Evolutionary conservation across 1,139 yeast species (phyloP).

Genomic region (Starmera stellimalicola): DNA sequence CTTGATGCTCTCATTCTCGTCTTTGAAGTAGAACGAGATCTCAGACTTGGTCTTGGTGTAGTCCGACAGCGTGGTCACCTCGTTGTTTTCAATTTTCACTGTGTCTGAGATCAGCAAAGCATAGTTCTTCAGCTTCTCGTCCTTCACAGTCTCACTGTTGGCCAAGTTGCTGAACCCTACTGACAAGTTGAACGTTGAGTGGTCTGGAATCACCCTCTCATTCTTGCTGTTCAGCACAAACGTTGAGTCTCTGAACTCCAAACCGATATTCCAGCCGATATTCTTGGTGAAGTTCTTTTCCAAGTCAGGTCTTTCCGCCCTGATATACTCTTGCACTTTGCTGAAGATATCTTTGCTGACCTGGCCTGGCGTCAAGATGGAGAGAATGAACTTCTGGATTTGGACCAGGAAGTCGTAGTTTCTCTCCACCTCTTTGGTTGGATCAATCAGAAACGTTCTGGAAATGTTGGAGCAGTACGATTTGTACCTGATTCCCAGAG

Average conservation of each 20-base stretch:
- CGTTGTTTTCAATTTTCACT: constrained; percentile 53
- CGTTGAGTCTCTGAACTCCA: constrained; percentile 80
- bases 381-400: constrained; percentile 55
- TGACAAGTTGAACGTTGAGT: constrained; percentile 68
- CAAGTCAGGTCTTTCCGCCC: constrained; percentile 53
- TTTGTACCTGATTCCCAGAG: constrained; percentile 81
- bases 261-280: constrained; percentile 85
- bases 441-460: constrained; percentile 86
- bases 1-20: constrained; percentile 35
- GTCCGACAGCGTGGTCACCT: constrained; percentile 60
- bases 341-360: constrained; percentile 58
- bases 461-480: constrained; percentile 85
- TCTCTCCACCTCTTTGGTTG: constrained; percentile 67
- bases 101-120: constrained; percentile 81
- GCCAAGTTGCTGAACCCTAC: constrained; percentile 65
- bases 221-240: constrained; percentile 67
- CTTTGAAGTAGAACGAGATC: constrained; percentile 78
- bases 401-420: constrained; percentile 70
- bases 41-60: constrained; percentile 68
- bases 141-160: constrained; percentile 27
- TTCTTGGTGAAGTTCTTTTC: constrained; percentile 63
- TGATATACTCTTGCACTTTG: constrained; percentile 51
- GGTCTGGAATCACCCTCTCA: constrained; percentile 58
- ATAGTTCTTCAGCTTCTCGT: constrained; percentile 44
- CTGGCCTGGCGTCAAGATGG: constrained; percentile 57